These are phyloP conservation scores for Geranomyces michiganensis DNA, from an alignment of 192 early-diverging fungal species.

Conservation along the genomic window DNA sequence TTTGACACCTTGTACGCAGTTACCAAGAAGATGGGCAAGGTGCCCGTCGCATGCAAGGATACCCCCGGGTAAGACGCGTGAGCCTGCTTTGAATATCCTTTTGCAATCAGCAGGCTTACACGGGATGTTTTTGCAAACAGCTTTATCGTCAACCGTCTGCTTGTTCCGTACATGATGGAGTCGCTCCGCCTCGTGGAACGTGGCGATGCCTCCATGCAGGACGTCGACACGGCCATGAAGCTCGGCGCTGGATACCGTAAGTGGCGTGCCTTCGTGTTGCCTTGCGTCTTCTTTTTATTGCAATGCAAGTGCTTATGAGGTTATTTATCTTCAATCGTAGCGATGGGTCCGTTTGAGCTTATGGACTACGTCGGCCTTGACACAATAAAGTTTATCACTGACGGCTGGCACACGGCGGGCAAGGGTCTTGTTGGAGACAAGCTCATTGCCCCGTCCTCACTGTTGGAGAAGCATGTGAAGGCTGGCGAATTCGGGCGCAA, in stretches of 20 bases:
- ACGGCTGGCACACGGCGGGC: constrained; percentile 89
- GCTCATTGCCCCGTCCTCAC: constrained; percentile 70
- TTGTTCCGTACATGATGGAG: constrained; percentile 97
- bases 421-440: constrained; percentile 73
- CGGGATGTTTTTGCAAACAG: constrained; percentile 6
- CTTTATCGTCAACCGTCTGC: constrained; percentile 93
- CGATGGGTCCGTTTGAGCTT: constrained; percentile 91
- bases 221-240: constrained; percentile 97
- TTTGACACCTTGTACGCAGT: constrained; percentile 71
- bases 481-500: constrained; percentile 83
- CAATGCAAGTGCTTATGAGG: not conserved
- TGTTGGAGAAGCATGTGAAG: constrained; percentile 73
- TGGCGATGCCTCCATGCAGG: constrained; percentile 78
- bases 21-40: constrained; percentile 77
- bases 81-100: not conserved
- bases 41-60: constrained; percentile 92
- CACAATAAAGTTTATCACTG: constrained; percentile 93
- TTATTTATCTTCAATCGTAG: constrained; percentile 6
- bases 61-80: constrained; percentile 94
- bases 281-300: not conserved
- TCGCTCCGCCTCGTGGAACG: constrained; percentile 90
- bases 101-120: not conserved
- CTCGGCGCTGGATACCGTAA: constrained; percentile 88
- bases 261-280: not conserved
- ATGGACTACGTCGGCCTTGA: constrained; percentile 91